Conservation (phyloP, 768 basidiomycete species). For the Lanmaoa rubissima region DNA sequence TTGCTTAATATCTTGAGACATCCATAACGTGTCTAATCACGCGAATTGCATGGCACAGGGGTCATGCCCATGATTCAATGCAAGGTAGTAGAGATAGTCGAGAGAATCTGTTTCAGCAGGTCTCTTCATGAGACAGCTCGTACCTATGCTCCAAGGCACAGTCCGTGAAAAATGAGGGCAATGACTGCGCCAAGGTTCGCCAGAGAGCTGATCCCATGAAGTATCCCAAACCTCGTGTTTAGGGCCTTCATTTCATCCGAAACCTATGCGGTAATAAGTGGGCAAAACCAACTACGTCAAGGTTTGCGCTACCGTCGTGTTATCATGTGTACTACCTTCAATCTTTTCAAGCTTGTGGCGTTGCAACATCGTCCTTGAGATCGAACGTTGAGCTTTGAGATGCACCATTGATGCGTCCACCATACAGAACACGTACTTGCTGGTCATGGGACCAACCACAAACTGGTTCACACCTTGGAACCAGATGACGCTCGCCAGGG, state of each 20-base stretch:
- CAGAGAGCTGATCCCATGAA: slow-evolving; percentile 70
- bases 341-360: slow-evolving; percentile 72
- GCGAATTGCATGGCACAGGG: background rate
- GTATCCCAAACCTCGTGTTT: slow-evolving; percentile 60
- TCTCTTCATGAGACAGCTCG: slow-evolving; percentile 30
- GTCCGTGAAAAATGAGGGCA: slow-evolving; percentile 62
- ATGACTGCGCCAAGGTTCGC: slow-evolving; percentile 62
- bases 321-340: slow-evolving; percentile 66
- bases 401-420: background rate
- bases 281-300: slow-evolving; percentile 2
- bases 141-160: slow-evolving; percentile 58
- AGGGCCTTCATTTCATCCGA: slow-evolving; percentile 68
- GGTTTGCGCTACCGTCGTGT: slow-evolving; percentile 51
- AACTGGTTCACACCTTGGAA: slow-evolving; percentile 62
- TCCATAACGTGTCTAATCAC: background rate
- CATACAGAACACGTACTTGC: slow-evolving; percentile 45
- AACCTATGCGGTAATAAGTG: slow-evolving; percentile 40
- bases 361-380: slow-evolving; percentile 66
- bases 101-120: background rate
- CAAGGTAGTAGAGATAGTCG: background rate
- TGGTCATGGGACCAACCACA: slow-evolving; percentile 69
- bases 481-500: slow-evolving; percentile 42
- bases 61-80: background rate
- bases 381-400: background rate
- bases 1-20: slow-evolving; percentile 19